Percentiles rank a stretch among this genome's conserved stretches.
Conservation (phyloP, 2,329 filamentous ascomycete genomes). For the Exophiala aquamarina region DNA sequence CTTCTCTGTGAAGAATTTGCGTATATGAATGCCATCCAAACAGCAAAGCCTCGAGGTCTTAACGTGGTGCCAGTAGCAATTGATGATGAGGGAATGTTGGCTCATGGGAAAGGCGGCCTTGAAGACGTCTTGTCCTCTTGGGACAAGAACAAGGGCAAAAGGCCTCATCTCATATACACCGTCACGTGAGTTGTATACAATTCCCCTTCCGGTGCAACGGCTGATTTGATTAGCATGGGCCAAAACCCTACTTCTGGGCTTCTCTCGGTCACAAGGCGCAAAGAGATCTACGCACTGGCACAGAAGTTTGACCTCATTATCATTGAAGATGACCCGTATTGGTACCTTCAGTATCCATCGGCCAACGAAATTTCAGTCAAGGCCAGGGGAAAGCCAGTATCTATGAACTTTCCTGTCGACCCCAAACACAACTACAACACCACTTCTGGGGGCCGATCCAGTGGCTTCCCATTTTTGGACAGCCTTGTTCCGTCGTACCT, state of each 20-base stretch:
- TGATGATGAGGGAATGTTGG: constrained; percentile 78
- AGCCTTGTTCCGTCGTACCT: constrained; percentile 81
- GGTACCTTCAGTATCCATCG: constrained; percentile 87
- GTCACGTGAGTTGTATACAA: constrained; percentile 69
- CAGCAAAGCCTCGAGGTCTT: constrained; percentile 66
- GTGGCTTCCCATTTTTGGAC: constrained; percentile 77
- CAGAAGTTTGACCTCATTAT: constrained; percentile 86
- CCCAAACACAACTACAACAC: constrained; percentile 37
- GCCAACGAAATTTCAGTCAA: constrained; percentile 49
- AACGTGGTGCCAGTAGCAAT: constrained; percentile 73
- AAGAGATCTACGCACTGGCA: constrained; percentile 77
- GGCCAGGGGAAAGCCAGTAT: constrained; percentile 30
- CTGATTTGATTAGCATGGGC: constrained; percentile 61
- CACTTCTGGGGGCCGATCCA: constrained; percentile 46
- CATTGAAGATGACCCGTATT: constrained; percentile 92
- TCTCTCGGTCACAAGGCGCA: constrained; percentile 70
- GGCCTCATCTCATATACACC: constrained; percentile 84
- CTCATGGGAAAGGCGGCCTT: constrained; percentile 69
- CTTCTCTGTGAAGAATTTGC: constrained; percentile 77
- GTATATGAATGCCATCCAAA: constrained; percentile 74
- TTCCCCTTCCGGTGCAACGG: background rate
- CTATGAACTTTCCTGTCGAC: constrained; percentile 35
- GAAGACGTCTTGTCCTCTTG: constrained; percentile 78
- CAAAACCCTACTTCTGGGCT: constrained; percentile 85
- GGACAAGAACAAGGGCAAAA: constrained; percentile 71